A percentile compares a stretch with the other conserved stretches of the same genome.
These are phyloP conservation scores for Pseudopithomyces chartarum DNA, from an alignment of 2,329 filamentous ascomycete genomes.

Conservation along the genomic window DNA sequence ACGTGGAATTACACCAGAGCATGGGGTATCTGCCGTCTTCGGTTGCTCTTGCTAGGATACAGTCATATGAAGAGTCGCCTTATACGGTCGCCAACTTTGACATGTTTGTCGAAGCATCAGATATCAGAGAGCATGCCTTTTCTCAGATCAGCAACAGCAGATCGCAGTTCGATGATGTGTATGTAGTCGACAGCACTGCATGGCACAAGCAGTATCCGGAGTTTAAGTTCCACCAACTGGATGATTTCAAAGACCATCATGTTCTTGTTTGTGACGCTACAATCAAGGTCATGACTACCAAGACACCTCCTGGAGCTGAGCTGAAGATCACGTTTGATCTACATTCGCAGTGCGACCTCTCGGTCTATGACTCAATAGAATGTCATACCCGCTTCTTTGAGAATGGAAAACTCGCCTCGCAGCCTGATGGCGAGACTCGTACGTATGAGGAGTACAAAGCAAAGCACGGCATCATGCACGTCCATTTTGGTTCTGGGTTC, in stretches of 20 bases:
- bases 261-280: constrained; percentile 49
- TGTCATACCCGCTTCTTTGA: constrained; percentile 44
- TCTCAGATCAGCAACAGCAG: constrained; percentile 39
- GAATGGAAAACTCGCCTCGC: constrained; percentile 25
- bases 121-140: constrained; percentile 46
- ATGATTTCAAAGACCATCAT: constrained; percentile 32
- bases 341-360: constrained; percentile 39
- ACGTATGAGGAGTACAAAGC: constrained; percentile 26
- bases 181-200: constrained; percentile 35
- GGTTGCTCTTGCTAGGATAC: constrained; percentile 13
- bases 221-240: constrained; percentile 31
- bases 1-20: constrained; percentile 20
- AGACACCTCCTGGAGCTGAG: constrained; percentile 38
- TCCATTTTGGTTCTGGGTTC: constrained; percentile 50
- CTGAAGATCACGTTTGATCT: constrained; percentile 41
- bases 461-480: constrained; percentile 29
- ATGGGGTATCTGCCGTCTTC: constrained; percentile 22
- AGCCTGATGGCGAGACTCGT: constrained; percentile 28
- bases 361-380: constrained; percentile 32
- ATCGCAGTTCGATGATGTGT: constrained; percentile 35
- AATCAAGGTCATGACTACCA: constrained; percentile 47
- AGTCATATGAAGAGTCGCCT: constrained; percentile 16
- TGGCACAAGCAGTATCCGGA: constrained; percentile 43
- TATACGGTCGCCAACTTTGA: constrained; percentile 41
- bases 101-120: constrained; percentile 48